Evolutionary conservation across 2,329 filamentous ascomycete genomes (phyloP), one percentile per base, ranked within the genome.

Genomic region (Tolypocladium paradoxum): DNA sequence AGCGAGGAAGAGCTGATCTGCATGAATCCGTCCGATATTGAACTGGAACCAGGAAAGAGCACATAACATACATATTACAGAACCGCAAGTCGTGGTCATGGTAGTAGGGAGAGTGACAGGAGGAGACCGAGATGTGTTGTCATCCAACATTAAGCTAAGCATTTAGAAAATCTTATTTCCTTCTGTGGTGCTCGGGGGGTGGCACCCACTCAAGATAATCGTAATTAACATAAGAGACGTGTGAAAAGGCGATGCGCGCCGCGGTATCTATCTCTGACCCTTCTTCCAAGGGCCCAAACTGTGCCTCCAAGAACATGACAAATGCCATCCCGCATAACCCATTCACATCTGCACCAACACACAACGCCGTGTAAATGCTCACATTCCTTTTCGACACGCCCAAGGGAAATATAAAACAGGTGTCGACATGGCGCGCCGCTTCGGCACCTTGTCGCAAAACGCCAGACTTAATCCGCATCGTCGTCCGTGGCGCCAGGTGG

Each of bases 401-500:
- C 43, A 46, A 46, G 43, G 20, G 24, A 46, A 20, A 31, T 31
- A 46, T 27, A 46, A n/a, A 46, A 6, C 27, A 31, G 31, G 8
- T 3, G 27, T n/a, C 27, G 6, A 46, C 18, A 31, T 18, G 16
- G 16, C 9, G 43, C 43, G 27, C 12, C 27, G 27, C 43, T 24
- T 14, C 7, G 20, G 20, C n/a, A n/a, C 27, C 27, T 45, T 29
- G 24, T 45, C 40, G 24, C 40, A 18, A 29, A n/a, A 29, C 16
- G 2, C 18, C 27, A 5, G 24, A 16, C 34, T 61, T 57, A 70
- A 53, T 71, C 68, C 35, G 69, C 67, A 57, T 81, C 79, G 54
- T 81, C 78, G 57, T 81, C 77, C 53, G 75, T 76, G 24, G 71
- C 72, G 55, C 75, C 74, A 1, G 72, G 61, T 14, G 76, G 73